Evolutionary conservation across 305 asterid genomes (phyloP), one percentile per base, ranked within the genome.

Genomic region (Solanum aculeatissimum): DNA sequence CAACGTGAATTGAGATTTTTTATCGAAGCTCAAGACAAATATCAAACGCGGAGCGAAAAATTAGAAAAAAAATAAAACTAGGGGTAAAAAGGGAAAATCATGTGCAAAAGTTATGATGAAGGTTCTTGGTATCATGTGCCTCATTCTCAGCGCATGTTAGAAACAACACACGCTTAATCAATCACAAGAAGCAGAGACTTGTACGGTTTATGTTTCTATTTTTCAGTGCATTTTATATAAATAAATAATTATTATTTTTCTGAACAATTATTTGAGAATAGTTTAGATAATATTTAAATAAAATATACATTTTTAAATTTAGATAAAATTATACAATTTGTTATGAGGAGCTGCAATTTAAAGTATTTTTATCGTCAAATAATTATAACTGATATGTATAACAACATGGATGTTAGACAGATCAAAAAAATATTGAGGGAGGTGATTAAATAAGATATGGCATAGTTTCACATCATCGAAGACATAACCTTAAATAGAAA

Each of bases 81-180:
- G 16, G 82, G 82, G 47, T 29, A 49, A 77, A 9, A 77, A 51
- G 3, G 82, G 47, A 10, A 75, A 77, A 16, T 77, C 11, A 51
- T 9, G 19, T 27, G 18, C 16, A 29, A 62, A 51, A 27, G 21
- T 15, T 29, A 51, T 29, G 82, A 51, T 29, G 19, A 77, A 77
- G 45, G n/a, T 2, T 43, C 16, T 70, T 71, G 51, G 80, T 82
- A 84, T 80, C 82, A 80, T 80, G 82, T 85, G 85, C 82, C 87
- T 83, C 84, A 32, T 80, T 65, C 82, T 86, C 70, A 80, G 84
- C 85, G 86, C 91, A 86, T 85, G 86, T 82, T 84, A 53, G 84
- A 83, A 84, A 40, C 75, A 51, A 49, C 62, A 75, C 81, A 60
- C 80, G 80, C 84, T 81, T 42, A 83, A 88, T 77, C 82, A 77